Percentiles rank a stretch among this genome's conserved stretches.
These are phyloP conservation scores for Umbelopsis ramanniana DNA, from an alignment of 192 early-diverging fungal species.

Conservation along the genomic window DNA sequence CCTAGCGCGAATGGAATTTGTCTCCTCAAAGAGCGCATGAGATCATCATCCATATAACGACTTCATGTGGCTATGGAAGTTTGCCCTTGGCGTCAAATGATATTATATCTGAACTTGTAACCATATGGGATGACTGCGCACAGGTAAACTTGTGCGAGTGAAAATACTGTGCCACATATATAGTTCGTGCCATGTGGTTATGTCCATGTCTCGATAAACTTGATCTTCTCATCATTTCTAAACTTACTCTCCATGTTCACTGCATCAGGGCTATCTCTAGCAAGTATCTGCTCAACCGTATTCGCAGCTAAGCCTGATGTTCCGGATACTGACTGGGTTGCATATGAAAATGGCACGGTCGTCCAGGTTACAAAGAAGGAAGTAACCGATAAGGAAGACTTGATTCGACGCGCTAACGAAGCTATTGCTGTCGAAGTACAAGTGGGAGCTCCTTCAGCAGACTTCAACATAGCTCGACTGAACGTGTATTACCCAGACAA, in stretches of 20 bases:
- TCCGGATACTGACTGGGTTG: background rate
- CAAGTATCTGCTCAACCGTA: background rate
- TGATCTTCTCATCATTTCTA: too few species aligned
- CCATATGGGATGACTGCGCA: too few species aligned
- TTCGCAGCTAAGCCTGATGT: background rate
- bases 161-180: background rate
- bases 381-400: background rate
- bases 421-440: background rate
- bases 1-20: too few species aligned
- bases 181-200: too few species aligned
- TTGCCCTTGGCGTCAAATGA: too few species aligned
- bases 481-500: background rate
- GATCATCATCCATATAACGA: too few species aligned
- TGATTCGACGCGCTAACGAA: background rate
- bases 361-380: background rate
- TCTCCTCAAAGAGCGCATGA: too few species aligned
- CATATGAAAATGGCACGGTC: background rate
- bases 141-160: too few species aligned
- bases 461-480: background rate
- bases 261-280: background rate
- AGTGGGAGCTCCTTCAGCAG: background rate
- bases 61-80: too few species aligned
- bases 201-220: too few species aligned
- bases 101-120: too few species aligned
- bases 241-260: background rate